phyloP scores from a whole-genome alignment of 805 yeast genomes.

The Schwanniomyces polymorphus region DNA sequence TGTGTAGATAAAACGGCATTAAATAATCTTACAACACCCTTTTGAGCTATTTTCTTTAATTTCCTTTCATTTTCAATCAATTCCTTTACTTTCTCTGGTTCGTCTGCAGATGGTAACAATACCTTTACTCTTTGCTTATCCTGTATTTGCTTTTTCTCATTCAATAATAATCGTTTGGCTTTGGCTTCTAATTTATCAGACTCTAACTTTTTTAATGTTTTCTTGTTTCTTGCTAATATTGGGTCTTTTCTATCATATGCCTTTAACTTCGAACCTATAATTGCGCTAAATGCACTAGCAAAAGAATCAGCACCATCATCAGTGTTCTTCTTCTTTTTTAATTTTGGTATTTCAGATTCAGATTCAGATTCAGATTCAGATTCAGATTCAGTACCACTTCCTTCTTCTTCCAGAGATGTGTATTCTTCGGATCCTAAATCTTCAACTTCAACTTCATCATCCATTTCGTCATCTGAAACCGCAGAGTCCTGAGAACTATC shows the following conservation, averaged over 20 bases:
- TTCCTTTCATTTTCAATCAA: slow-evolving; percentile 65
- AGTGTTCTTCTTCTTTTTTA: slow-evolving; percentile 54
- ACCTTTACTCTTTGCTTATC: slow-evolving; percentile 69
- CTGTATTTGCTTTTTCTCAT: slow-evolving; percentile 68
- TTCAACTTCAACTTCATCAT: slow-evolving; percentile 25
- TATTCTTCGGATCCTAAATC: slow-evolving; percentile 16
- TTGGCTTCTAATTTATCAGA: slow-evolving; percentile 79
- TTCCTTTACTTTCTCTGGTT: slow-evolving; percentile 55
- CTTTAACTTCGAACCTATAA: slow-evolving; percentile 80
- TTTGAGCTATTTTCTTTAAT: slow-evolving; percentile 78
- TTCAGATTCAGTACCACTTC: slow-evolving; percentile 30
- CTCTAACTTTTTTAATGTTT: slow-evolving; percentile 69
- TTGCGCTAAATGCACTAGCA: slow-evolving; percentile 80
- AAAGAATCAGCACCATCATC: slow-evolving; percentile 77
- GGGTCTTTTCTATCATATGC: slow-evolving; percentile 91
- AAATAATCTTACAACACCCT: slow-evolving; percentile 82
- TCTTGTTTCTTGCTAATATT: slow-evolving; percentile 80
- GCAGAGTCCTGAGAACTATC: background rate
- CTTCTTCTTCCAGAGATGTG: slow-evolving; percentile 10
- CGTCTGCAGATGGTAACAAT: slow-evolving; percentile 61
- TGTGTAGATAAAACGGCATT: slow-evolving; percentile 85
- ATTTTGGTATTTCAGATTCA: slow-evolving; percentile 43
- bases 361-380: slow-evolving; percentile 21
- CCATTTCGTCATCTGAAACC: slow-evolving; percentile 15
- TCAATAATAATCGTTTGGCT: slow-evolving; percentile 67